Evolutionary conservation across 495 filamentous ascomycete genomes (phyloP).

Genomic region (Hyaloscypha hepaticicola): DNA sequence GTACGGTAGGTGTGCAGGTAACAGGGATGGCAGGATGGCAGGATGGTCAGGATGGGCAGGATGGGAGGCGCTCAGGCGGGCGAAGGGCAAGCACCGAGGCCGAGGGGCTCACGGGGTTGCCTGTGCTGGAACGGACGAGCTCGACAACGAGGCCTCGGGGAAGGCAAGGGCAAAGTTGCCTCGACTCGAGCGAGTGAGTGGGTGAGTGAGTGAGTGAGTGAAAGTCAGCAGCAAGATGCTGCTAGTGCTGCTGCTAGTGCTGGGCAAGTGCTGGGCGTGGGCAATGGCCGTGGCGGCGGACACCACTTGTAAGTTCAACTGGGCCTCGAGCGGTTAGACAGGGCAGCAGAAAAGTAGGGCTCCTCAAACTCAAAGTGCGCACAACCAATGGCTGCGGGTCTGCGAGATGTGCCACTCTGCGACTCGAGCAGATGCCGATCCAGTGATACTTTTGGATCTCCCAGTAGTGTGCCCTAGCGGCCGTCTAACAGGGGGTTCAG

Average conservation of each 20-base stretch:
- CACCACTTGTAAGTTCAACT: background rate
- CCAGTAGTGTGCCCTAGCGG: slow-evolving; percentile 16
- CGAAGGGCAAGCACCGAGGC: too few relatives aligned
- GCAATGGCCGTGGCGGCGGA: background rate
- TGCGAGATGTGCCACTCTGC: background rate
- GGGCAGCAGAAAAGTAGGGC: background rate
- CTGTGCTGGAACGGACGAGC: too few relatives aligned
- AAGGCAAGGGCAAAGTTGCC: too few relatives aligned
- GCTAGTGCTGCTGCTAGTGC: background rate
- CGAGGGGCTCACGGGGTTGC: too few relatives aligned
- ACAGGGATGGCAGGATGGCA: background rate
- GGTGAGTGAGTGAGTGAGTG: too few relatives aligned
- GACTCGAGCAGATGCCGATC: slow-evolving; percentile 15
- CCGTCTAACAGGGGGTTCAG: slow-evolving; percentile 17
- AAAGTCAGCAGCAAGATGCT: too few relatives aligned
- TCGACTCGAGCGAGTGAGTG: too few relatives aligned
- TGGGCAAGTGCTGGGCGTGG: background rate
- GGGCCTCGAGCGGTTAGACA: background rate
- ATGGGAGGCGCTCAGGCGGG: too few relatives aligned
- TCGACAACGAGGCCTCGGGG: too few relatives aligned
- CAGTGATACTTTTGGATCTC: slow-evolving; percentile 17
- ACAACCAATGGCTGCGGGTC: background rate
- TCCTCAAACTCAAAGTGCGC: background rate
- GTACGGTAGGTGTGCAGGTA: background rate
- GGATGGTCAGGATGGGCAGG: too few relatives aligned